These are phyloP conservation scores for Cryphonectria radicalis DNA, from an alignment of 2,329 filamentous ascomycete genomes.

Conservation along the genomic window DNA sequence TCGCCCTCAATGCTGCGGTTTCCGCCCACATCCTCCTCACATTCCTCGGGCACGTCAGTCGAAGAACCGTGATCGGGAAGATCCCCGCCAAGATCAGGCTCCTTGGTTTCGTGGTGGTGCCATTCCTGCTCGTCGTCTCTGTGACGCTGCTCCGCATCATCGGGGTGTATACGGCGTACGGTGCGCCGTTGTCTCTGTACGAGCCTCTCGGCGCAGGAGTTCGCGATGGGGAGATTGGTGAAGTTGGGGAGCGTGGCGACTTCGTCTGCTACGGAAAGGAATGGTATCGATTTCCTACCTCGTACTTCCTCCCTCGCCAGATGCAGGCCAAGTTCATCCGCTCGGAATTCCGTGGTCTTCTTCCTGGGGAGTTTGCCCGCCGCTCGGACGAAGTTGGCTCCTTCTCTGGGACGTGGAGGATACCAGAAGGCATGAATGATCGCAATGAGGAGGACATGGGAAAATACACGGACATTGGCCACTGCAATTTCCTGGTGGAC, in stretches of 20 bases:
- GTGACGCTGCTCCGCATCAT: constrained; percentile 58
- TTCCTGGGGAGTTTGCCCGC: constrained; percentile 90
- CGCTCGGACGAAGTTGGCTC: constrained; percentile 70
- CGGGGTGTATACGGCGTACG: constrained; percentile 81
- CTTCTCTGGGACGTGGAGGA: constrained; percentile 82
- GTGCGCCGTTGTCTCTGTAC: constrained; percentile 76
- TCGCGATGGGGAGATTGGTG: constrained; percentile 45
- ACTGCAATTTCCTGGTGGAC: constrained; percentile 86
- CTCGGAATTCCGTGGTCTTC: constrained; percentile 84
- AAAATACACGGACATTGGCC: constrained; percentile 80
- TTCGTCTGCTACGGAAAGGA: constrained; percentile 91
- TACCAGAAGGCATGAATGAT: constrained; percentile 87
- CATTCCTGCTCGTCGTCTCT: constrained; percentile 50
- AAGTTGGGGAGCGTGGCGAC: constrained; percentile 63
- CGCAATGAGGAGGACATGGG: constrained; percentile 81
- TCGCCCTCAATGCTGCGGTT: constrained; percentile 86
- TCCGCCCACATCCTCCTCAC: constrained; percentile 79
- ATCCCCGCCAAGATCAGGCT: constrained; percentile 80
- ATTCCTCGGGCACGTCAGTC: constrained; percentile 72
- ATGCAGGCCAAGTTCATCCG: constrained; percentile 89
- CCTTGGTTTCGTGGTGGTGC: constrained; percentile 58
- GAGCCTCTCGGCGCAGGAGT: constrained; percentile 63
- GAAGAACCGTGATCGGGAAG: constrained; percentile 68
- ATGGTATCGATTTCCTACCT: constrained; percentile 97
- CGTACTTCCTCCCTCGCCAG: constrained; percentile 83